These are phyloP conservation scores for Pythium sp. DNA, from an alignment of 352 stramenopile genomes.

Conservation along the genomic window DNA sequence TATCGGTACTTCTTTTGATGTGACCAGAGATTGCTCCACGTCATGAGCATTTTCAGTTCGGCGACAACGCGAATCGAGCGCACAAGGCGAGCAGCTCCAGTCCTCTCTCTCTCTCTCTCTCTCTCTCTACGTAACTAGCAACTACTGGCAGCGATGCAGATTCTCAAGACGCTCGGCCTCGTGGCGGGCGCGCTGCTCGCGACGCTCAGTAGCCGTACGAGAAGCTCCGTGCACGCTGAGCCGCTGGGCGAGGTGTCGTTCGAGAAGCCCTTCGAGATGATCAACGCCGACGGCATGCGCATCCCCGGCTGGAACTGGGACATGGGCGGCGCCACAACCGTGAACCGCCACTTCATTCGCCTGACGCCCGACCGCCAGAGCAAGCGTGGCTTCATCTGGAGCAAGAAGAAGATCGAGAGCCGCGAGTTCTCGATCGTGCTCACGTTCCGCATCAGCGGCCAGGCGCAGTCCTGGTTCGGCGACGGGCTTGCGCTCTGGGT, in stretches of 20 bases:
- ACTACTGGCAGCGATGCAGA: conserved; percentile 3
- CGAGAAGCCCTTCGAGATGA: conserved; percentile 77
- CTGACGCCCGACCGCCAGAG: conserved; percentile 79
- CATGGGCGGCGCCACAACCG: conserved; percentile 54
- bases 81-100: conserved; percentile 4
- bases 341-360: conserved; percentile 82
- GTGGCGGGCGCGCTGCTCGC: conserved; percentile 21
- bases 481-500: conserved; percentile 82
- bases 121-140: not conserved
- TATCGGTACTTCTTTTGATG: not conserved
- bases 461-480: conserved; percentile 71
- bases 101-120: not conserved
- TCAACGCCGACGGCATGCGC: conserved; percentile 56
- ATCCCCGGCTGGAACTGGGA: conserved; percentile 54
- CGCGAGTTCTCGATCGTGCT: conserved; percentile 75
- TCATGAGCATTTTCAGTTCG: conserved; percentile 5
- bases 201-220: conserved; percentile 25
- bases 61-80: conserved; percentile 6
- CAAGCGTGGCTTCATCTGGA: conserved; percentile 75
- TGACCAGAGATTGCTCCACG: conserved; percentile 9
- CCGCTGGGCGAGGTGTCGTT: conserved; percentile 59
- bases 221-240: conserved; percentile 25
- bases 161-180: conserved; percentile 23
- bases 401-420: conserved; percentile 51
- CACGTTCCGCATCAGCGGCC: conserved; percentile 83